A percentile compares a stretch with the other conserved stretches of the same genome.
These are phyloP conservation scores for Styphnolobium japonicum DNA, from an alignment of 306 rosid species.

Conservation along the genomic window DNA sequence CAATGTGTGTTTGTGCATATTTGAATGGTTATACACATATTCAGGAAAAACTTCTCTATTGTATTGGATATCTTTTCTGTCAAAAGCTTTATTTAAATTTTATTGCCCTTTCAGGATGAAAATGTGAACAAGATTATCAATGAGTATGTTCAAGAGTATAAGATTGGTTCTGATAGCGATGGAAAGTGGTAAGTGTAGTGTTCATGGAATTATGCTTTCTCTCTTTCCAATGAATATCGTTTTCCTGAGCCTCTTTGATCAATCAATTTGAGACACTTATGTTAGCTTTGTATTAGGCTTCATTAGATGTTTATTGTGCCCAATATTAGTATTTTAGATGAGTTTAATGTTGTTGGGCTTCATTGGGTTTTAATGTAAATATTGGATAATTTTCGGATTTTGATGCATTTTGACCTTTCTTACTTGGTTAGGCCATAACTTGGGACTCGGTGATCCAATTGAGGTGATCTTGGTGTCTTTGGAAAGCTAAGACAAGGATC, in stretches of 20 bases:
- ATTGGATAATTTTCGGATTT: too few species aligned
- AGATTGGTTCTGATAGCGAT: constrained; percentile 95
- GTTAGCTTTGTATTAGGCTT: too few species aligned
- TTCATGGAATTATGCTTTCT: constrained; percentile 8
- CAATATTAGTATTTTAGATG: too few species aligned
- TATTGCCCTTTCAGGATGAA: constrained; percentile 67
- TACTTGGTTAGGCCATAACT: too few species aligned
- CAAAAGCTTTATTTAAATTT: not conserved
- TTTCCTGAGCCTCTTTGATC: constrained; percentile 23
- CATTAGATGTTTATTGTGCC: too few species aligned
- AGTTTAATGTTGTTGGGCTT: too few species aligned
- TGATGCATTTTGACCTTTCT: too few species aligned
- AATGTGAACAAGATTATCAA: constrained; percentile 85
- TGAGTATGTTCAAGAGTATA: constrained; percentile 86
- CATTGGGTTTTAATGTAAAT: too few species aligned
- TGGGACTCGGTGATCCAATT: too few species aligned
- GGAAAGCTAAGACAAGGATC: too few species aligned
- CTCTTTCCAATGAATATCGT: not conserved
- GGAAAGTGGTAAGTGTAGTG: constrained; percentile 85
- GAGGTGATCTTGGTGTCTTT: too few species aligned
- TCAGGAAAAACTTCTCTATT: not conserved
- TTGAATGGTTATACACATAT: constrained; percentile 19
- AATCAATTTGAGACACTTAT: too few species aligned
- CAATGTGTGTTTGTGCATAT: not conserved
- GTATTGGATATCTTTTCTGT: constrained; percentile 6